These are phyloP conservation scores for Ramichloridium luteum DNA, from an alignment of 2,329 filamentous ascomycete genomes.

Conservation along the genomic window DNA sequence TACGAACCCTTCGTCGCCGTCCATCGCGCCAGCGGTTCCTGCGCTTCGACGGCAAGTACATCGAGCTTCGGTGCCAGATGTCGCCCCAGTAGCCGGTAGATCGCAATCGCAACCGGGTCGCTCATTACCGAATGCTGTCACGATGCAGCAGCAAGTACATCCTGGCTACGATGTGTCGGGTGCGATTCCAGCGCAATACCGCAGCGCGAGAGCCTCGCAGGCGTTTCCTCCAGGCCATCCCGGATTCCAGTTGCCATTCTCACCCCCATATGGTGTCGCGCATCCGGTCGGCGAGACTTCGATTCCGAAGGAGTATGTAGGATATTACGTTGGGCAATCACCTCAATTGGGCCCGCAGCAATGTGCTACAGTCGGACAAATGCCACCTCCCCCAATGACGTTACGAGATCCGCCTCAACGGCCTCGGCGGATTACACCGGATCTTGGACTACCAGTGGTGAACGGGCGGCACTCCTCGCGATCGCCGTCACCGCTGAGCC, in stretches of 20 bases:
- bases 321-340: constrained; percentile 37
- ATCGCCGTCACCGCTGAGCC: constrained; percentile 36
- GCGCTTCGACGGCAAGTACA: constrained; percentile 32
- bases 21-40: constrained; percentile 32
- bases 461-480: constrained; percentile 24
- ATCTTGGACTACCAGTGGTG: constrained; percentile 25
- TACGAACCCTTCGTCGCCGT: constrained; percentile 39
- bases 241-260: constrained; percentile 15
- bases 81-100: constrained; percentile 28
- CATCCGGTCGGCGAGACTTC: constrained; percentile 20
- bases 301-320: constrained; percentile 39
- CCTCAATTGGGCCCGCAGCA: constrained; percentile 27
- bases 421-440: constrained; percentile 31
- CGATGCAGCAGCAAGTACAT: constrained; percentile 26
- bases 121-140: constrained; percentile 28
- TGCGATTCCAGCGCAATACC: constrained; percentile 22
- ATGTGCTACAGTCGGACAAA: constrained; percentile 17
- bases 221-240: constrained; percentile 15
- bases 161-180: constrained; percentile 30
- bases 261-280: constrained; percentile 12
- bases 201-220: constrained; percentile 19
- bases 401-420: constrained; percentile 29
- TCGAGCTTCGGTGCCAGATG: constrained; percentile 33
- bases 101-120: constrained; percentile 41
- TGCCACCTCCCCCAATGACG: constrained; percentile 26